Conservation (phyloP, 257 asterid genomes). For the Gardenia jasminoides region DNA sequence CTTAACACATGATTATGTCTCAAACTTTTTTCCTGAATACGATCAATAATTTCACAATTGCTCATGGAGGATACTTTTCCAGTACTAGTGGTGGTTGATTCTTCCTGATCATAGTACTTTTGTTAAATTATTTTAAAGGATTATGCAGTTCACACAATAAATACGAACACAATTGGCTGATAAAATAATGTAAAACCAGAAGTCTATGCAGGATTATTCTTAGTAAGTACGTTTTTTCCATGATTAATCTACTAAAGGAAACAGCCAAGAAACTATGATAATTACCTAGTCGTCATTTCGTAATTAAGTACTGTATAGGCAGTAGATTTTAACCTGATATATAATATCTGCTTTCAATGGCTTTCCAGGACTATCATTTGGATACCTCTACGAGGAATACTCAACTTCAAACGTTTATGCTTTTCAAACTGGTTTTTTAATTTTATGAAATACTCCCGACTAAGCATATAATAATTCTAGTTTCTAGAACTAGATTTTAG, state of each 20-base stretch:
- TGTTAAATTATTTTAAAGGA: background rate
- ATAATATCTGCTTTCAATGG: background rate
- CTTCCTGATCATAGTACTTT: background rate
- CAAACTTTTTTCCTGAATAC: background rate
- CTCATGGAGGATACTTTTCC: background rate
- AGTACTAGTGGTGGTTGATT: background rate
- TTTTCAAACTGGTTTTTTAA: background rate
- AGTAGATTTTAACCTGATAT: background rate
- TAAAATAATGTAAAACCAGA: background rate
- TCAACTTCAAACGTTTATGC: background rate
- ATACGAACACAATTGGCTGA: background rate
- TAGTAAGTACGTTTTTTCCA: background rate
- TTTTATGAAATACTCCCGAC: background rate
- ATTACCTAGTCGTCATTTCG: background rate
- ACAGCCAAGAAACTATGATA: background rate
- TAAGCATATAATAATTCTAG: background rate
- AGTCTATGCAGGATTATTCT: background rate
- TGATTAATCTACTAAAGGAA: background rate
- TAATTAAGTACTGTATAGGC: background rate
- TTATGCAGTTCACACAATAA: background rate
- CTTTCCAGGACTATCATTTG: background rate
- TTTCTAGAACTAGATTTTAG: background rate
- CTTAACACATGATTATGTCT: slow-evolving; percentile 19
- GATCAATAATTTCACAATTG: background rate
- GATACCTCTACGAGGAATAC: background rate